phyloP scores from a whole-genome alignment of 2,329 filamentous ascomycete species.

The Plectosphaerella cucumerina region DNA sequence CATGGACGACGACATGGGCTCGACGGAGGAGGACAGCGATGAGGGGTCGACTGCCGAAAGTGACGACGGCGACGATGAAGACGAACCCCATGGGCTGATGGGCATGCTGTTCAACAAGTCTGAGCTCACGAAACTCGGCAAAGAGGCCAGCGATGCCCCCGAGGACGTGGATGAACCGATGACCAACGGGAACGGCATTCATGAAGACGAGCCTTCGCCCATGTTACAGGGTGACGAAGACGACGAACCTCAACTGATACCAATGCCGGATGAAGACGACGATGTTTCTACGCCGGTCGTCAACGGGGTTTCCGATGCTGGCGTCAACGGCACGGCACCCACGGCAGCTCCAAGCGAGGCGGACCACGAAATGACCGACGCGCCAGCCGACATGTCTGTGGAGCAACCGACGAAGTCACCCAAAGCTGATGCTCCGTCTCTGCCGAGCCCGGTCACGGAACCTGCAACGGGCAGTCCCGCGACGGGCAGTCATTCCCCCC shows the following conservation, averaged over 20 bases:
- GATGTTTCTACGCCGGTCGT: not conserved
- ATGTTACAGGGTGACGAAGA: slow-evolving; percentile 12
- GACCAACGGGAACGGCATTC: slow-evolving; percentile 20
- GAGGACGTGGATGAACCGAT: slow-evolving; percentile 2
- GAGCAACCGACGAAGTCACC: slow-evolving; percentile 27
- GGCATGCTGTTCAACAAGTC: slow-evolving; percentile 57
- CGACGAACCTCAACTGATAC: not conserved
- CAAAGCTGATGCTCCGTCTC: too few relatives aligned
- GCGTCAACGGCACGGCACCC: not conserved
- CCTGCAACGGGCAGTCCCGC: not conserved
- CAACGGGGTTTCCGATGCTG: not conserved
- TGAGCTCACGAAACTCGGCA: slow-evolving; percentile 45
- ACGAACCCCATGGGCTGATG: slow-evolving; percentile 43
- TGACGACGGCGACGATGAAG: slow-evolving; percentile 37
- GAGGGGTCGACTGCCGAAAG: slow-evolving; percentile 40
- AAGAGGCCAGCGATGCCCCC: slow-evolving; percentile 9
- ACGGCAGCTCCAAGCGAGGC: slow-evolving; percentile 6
- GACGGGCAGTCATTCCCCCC: slow-evolving; percentile 39
- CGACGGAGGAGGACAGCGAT: slow-evolving; percentile 46
- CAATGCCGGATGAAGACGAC: slow-evolving; percentile 5
- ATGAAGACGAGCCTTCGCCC: slow-evolving; percentile 29
- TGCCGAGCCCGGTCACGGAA: too few relatives aligned
- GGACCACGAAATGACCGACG: slow-evolving; percentile 30
- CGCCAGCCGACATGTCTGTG: not conserved
- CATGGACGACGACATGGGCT: slow-evolving; percentile 64